Base-by-base conservation (phyloP, 192 early-diverging fungal species). In the Rhizoclosmatium globosum region DNA sequence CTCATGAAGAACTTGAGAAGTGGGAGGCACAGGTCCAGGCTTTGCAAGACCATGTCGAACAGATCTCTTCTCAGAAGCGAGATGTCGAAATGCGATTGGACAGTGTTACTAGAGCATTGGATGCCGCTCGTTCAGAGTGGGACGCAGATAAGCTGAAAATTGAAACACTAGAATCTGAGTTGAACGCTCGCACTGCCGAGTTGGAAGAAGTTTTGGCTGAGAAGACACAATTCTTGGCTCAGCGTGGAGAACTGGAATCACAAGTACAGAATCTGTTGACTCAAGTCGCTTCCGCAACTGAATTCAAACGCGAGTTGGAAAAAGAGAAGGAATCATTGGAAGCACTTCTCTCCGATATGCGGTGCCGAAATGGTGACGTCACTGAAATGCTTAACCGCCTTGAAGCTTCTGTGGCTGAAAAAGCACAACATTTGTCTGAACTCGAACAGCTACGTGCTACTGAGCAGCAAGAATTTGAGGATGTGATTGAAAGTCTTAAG, bases 401-500 rank as follows among this genome's bases (percentile, higher is more conserved):
- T 4, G 50, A 72, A 58, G 48, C 23, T n/a, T 72, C 71, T 11
- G 71, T 72, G 2, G 48, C 43, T 73, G 77, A 79, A 43, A 73
- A 44, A 1, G 13, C 39, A 41, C n/a, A 11, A 11, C 68, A 62
- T 3, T 38, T 77, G 17, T 1, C 15, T 11, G 21, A 17, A 9
- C 41, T 68, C 0, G 65, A 77, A 42, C 19, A 69, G n/a, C 38
- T 69, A 2, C 13, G 66, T 17, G 47, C 21, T 21, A 47, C 76
- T 13, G 64, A 68, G 17, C 23, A 42, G 9, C 11, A 15, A 13
- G 76, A 77, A 62, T 68, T 38, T 44, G 65, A 69, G 21, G 76
- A 77, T 17, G 60, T 77, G 48, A 69, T 77, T 50, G 76, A 46
- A 41, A 77, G 38, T 41, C 42, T 77, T 3, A 46, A 66, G 60